A percentile compares a stretch with the other conserved stretches of the same genome.
phyloP scores from a whole-genome alignment of 2,329 filamentous ascomycete species.

The Alternaria sp. region DNA sequence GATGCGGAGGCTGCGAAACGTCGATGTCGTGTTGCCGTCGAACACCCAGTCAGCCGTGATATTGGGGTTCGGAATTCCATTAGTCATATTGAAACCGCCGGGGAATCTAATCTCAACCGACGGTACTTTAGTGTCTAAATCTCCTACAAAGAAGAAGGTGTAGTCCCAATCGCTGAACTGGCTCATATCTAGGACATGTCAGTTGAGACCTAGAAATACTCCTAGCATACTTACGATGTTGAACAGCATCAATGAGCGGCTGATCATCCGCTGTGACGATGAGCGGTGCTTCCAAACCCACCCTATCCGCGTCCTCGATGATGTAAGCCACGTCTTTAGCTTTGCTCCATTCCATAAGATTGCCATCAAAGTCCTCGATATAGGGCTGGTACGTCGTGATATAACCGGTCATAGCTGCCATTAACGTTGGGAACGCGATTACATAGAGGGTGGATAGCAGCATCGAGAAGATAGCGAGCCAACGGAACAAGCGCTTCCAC shows the following conservation, averaged over 20 bases:
- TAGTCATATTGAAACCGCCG: no score
- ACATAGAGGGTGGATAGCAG: slow-evolving; percentile 43
- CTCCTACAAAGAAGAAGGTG: no score
- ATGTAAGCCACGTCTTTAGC: slow-evolving; percentile 19
- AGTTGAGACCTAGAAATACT: background rate
- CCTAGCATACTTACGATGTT: slow-evolving; percentile 20
- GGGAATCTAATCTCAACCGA: no score
- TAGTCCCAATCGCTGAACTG: no score
- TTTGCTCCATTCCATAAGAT: slow-evolving; percentile 34
- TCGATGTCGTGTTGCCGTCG: no score
- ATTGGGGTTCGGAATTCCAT: no score
- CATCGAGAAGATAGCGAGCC: slow-evolving; percentile 39
- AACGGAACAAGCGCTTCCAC: slow-evolving; percentile 41
- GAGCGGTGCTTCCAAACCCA: slow-evolving; percentile 25
- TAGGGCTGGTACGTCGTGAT: slow-evolving; percentile 40
- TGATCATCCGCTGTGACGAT: slow-evolving; percentile 18
- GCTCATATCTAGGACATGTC: no score
- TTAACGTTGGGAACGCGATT: slow-evolving; percentile 45
- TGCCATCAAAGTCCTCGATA: slow-evolving; percentile 28
- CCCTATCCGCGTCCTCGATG: slow-evolving; percentile 23
- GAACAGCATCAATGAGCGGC: slow-evolving; percentile 14
- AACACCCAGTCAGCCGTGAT: no score
- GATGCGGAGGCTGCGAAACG: no score
- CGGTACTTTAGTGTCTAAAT: no score
- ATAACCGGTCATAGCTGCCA: slow-evolving; percentile 51